Conservation (phyloP, 192 early-diverging fungal species). For the Radiomyces spectabilis region DNA sequence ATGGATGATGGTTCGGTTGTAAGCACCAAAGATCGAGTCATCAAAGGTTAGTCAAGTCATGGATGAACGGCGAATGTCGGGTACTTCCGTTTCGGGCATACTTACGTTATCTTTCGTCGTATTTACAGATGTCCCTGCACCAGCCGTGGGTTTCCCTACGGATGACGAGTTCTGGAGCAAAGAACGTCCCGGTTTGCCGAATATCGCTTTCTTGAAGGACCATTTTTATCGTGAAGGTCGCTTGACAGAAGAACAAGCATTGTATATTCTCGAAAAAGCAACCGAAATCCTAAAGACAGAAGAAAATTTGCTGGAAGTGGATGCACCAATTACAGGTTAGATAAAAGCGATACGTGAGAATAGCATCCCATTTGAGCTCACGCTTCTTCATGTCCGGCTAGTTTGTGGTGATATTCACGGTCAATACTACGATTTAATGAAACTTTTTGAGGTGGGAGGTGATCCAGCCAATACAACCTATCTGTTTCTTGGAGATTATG, state of each 20-base stretch:
- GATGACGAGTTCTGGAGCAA: slow-evolving; percentile 47
- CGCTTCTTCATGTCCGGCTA: slow-evolving; percentile 15
- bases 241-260: slow-evolving; percentile 85
- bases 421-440: slow-evolving; percentile 97
- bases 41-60: slow-evolving; percentile 54
- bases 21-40: slow-evolving; percentile 63
- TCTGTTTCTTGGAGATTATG: slow-evolving; percentile 94
- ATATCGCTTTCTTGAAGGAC: slow-evolving; percentile 77
- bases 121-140: slow-evolving; percentile 46
- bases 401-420: slow-evolving; percentile 98
- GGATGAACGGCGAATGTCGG: too few relatives aligned
- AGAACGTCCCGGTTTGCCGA: slow-evolving; percentile 59
- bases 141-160: slow-evolving; percentile 38
- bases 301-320: slow-evolving; percentile 79
- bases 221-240: slow-evolving; percentile 93
- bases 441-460: slow-evolving; percentile 96
- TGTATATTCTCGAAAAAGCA: slow-evolving; percentile 78
- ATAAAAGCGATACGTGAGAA: too few relatives aligned
- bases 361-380: too few relatives aligned
- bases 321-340: slow-evolving; percentile 85
- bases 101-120: too few relatives aligned
- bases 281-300: slow-evolving; percentile 77
- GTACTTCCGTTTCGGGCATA: too few relatives aligned
- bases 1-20: slow-evolving; percentile 68
- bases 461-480: slow-evolving; percentile 86